These are phyloP conservation scores for Morella rubra DNA, from an alignment of 306 rosid genomes.

Conservation along the genomic window DNA sequence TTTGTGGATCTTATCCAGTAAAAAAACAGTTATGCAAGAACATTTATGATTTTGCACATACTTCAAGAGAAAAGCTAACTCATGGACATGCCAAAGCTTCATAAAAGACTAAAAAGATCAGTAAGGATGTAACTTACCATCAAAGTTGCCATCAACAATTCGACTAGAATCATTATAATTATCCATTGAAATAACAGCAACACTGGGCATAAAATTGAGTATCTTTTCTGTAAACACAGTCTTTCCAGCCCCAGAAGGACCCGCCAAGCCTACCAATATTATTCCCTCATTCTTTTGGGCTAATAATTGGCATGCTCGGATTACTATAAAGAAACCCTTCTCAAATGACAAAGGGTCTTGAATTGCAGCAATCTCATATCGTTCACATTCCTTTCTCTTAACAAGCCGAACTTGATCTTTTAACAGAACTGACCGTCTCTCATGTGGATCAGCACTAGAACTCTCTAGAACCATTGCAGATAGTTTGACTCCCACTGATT, in stretches of 20 bases:
- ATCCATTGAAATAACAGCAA: slow-evolving; percentile 99
- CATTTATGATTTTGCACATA: neutral
- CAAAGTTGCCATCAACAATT: slow-evolving; percentile 94
- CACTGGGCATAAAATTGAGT: slow-evolving; percentile 85
- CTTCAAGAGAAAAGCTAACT: slow-evolving; percentile 10
- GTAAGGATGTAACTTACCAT: slow-evolving; percentile 57
- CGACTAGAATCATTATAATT: slow-evolving; percentile 95
- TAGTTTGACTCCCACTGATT: slow-evolving; percentile 34
- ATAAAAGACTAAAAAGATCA: slow-evolving; percentile 17
- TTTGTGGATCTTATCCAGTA: neutral
- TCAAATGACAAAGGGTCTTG: slow-evolving; percentile 76
- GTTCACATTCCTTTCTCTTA: slow-evolving; percentile 66
- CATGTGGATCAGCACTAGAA: slow-evolving; percentile 54
- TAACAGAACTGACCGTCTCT: slow-evolving; percentile 73
- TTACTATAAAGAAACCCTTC: slow-evolving; percentile 92
- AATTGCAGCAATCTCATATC: slow-evolving; percentile 72
- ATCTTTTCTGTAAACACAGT: slow-evolving; percentile 91
- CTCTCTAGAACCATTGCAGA: slow-evolving; percentile 56
- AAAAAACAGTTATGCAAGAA: neutral
- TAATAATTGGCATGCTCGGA: slow-evolving; percentile 85
- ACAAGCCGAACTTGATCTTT: slow-evolving; percentile 89
- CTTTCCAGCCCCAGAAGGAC: slow-evolving; percentile 99
- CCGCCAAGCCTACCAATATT: slow-evolving; percentile 89
- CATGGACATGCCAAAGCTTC: slow-evolving; percentile 16
- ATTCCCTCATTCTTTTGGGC: slow-evolving; percentile 91